Evolutionary conservation across 257 asterid genomes (phyloP), one percentile per base, ranked within the genome.

Genomic region (Ocimum tenuiflorum): DNA sequence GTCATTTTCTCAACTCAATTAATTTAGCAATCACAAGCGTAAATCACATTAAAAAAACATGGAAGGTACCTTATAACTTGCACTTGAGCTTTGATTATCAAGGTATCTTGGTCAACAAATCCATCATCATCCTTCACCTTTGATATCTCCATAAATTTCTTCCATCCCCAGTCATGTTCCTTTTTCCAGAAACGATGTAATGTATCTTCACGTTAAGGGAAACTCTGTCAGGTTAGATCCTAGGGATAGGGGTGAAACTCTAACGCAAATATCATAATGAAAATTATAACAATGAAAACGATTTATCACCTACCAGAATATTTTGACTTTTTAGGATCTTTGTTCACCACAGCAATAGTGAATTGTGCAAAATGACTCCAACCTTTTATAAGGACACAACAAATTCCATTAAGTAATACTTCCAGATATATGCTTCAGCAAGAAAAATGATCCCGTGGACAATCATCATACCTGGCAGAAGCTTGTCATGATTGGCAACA

Each of bases 111-210:
- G 39, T 90, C 97, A 69, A 90, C 74, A 79, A 90, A 90, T 3
- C 92, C 97, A 52, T 88, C 97, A 49, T 73, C 97, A 52, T 88
- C 97, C 53, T 73, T 39, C 73, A 88, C 86, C 74, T 90, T 90
- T 23, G 96, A 81, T 18, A 84, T 84, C 88, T 90, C 97, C 95
- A 90, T 90, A 81, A 90, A 90, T 81, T 90, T 90, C 81, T 90
- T 90, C 97, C 97, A 90, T 39, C 97, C 97, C 97, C 96, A 90
- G 78, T 90, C 97, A 74, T 90, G 97, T 77, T 90, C 97, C 81
- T 88, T 90, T 71, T 84, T 90, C 86, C 88, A 84, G 78, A 90
- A 90, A 1, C 96, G 91, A 55, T 90, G 97, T 72, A 90, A 80
- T 11, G 97, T 88, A 81, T 90, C 97, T 90, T 71, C 61, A 73